Evolutionary conservation across 768 basidiomycete genomes (phyloP).

Genomic region (Pisolithus albus): DNA sequence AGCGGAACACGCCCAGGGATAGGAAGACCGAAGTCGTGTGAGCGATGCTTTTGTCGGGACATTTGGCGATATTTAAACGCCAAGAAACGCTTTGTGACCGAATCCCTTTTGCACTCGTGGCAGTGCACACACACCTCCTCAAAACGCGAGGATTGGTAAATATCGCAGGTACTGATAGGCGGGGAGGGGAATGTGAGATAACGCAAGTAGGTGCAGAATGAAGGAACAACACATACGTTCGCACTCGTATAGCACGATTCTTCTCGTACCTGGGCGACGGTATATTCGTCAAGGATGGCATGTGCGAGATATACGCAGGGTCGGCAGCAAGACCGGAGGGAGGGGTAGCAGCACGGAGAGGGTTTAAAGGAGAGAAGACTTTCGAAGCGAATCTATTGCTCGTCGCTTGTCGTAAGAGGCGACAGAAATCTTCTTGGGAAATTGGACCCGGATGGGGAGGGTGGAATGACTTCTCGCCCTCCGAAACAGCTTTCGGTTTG

Average conservation of each 20-base stretch:
- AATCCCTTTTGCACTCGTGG: constrained; percentile 23
- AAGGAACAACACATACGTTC: constrained; percentile 19
- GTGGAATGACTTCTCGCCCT: background rate
- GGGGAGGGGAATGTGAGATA: background rate
- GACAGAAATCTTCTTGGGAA: constrained; percentile 17
- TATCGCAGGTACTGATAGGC: constrained; percentile 19
- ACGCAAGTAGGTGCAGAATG: background rate
- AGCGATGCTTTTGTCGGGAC: background rate
- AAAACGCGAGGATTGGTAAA: constrained; percentile 13
- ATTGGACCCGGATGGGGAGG: background rate
- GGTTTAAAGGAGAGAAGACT: constrained; percentile 26
- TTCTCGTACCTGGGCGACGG: constrained; percentile 19
- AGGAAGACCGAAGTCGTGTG: constrained; percentile 2
- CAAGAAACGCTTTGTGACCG: constrained; percentile 20
- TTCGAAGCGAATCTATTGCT: constrained; percentile 22
- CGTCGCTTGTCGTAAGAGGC: constrained; percentile 19
- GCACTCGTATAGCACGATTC: constrained; percentile 11
- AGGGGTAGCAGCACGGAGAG: constrained; percentile 18
- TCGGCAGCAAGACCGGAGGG: constrained; percentile 11
- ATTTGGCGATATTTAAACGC: constrained; percentile 14
- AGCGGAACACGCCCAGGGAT: constrained; percentile 1
- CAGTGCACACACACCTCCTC: constrained; percentile 22
- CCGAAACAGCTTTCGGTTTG: constrained; percentile 2
- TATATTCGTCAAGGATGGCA: constrained; percentile 16
- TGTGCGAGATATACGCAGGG: constrained; percentile 12